Percentiles rank a stretch among this genome's conserved stretches.
phyloP scores from a whole-genome alignment of 1,139 yeast species.

The Schwanniomyces etchellsii region DNA sequence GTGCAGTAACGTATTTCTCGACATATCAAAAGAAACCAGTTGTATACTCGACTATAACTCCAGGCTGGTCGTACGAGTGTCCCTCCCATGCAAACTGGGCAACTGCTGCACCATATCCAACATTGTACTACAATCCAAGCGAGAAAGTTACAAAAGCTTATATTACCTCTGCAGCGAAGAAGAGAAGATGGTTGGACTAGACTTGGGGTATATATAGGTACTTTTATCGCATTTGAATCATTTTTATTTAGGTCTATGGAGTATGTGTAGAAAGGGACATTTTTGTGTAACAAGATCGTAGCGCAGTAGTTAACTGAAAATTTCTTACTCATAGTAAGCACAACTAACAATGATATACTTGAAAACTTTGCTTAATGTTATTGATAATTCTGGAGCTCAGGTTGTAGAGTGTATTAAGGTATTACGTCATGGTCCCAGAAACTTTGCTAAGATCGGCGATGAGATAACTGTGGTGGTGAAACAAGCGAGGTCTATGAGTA shows the following conservation, averaged over 20 bases:
- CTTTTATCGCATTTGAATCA: too few species aligned
- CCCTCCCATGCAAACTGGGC: constrained; percentile 66
- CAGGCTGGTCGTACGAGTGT: constrained; percentile 75
- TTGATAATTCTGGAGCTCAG: constrained; percentile 94
- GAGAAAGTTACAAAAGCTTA: constrained; percentile 36
- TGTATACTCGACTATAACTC: constrained; percentile 62
- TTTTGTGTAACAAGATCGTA: too few species aligned
- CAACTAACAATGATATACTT: constrained; percentile 62
- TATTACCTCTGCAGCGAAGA: constrained; percentile 30
- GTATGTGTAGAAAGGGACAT: too few species aligned
- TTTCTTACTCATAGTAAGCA: not conserved
- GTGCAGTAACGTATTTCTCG: constrained; percentile 55
- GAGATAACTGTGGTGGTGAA: constrained; percentile 93
- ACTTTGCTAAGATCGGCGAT: constrained; percentile 83
- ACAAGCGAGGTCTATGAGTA: constrained; percentile 71
- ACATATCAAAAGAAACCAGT: constrained; percentile 37
- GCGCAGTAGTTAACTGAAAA: too few species aligned
- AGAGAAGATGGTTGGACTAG: constrained; percentile 30
- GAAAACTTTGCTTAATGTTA: constrained; percentile 82
- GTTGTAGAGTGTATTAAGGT: constrained; percentile 95
- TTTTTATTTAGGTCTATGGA: too few species aligned
- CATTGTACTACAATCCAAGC: constrained; percentile 39
- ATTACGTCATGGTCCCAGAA: constrained; percentile 78
- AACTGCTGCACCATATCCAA: constrained; percentile 60
- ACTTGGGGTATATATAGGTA: too few species aligned